Evolutionary conservation across 805 yeast genomes (phyloP).

Genomic region (Priceomyces haplophilus): DNA sequence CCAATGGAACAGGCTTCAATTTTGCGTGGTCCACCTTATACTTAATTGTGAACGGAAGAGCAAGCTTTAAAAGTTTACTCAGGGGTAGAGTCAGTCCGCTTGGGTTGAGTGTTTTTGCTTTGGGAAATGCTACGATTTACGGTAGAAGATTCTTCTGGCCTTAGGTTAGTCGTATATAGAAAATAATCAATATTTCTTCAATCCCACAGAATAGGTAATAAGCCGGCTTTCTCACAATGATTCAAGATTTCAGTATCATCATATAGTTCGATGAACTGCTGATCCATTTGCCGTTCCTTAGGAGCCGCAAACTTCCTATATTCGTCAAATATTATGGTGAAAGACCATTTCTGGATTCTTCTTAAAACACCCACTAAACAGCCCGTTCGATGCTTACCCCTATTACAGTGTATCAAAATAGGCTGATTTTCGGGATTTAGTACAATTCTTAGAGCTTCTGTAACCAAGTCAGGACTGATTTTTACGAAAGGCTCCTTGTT

Average conservation of each 20-base stretch:
- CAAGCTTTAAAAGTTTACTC: slow-evolving; percentile 49
- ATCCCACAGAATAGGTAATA: slow-evolving; percentile 73
- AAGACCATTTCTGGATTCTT: slow-evolving; percentile 85
- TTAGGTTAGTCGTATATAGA: slow-evolving; percentile 5
- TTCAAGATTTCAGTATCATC: slow-evolving; percentile 61
- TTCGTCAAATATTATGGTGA: slow-evolving; percentile 93
- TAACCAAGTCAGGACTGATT: slow-evolving; percentile 60
- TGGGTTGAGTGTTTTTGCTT: slow-evolving; percentile 54
- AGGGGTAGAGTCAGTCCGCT: slow-evolving; percentile 64
- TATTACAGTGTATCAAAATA: slow-evolving; percentile 85
- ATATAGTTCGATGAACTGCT: slow-evolving; percentile 89
- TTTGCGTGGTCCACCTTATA: slow-evolving; percentile 81
- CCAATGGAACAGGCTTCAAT: slow-evolving; percentile 76
- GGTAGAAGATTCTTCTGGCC: slow-evolving; percentile 67
- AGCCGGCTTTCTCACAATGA: slow-evolving; percentile 48
- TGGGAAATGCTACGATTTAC: slow-evolving; percentile 60
- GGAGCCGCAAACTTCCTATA: slow-evolving; percentile 93
- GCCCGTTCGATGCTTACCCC: slow-evolving; percentile 97
- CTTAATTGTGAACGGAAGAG: slow-evolving; percentile 64
- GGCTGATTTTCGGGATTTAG: slow-evolving; percentile 89
- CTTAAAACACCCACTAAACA: slow-evolving; percentile 92
- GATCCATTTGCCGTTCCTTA: slow-evolving; percentile 92
- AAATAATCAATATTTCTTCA: slow-evolving; percentile 8
- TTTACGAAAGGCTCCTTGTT: slow-evolving; percentile 93
- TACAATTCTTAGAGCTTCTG: slow-evolving; percentile 77